Percentiles rank a stretch among this genome's conserved stretches.
phyloP scores from a whole-genome alignment of 768 basidiomycete species.

The Leucocoprinus sp. region DNA sequence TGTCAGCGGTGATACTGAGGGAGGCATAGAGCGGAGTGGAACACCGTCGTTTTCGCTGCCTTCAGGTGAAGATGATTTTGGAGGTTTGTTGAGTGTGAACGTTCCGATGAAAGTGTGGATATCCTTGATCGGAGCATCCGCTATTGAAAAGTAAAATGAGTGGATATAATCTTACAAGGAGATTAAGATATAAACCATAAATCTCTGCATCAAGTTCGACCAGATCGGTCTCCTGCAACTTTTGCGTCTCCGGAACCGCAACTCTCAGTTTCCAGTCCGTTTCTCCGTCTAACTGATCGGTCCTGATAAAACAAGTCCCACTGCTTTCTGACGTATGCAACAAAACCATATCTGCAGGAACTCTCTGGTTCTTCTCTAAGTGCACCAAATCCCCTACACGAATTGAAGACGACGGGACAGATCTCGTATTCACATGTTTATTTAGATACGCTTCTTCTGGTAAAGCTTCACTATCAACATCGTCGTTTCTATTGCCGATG shows the following conservation, averaged over 20 bases:
- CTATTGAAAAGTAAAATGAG: constrained; percentile 27
- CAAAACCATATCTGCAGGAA: constrained; percentile 90
- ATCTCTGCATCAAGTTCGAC: constrained; percentile 80
- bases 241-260: constrained; percentile 79
- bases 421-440: constrained; percentile 50
- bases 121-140: constrained; percentile 93
- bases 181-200: constrained; percentile 50
- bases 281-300: constrained; percentile 97
- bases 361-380: constrained; percentile 94
- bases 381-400: constrained; percentile 87
- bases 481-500: neutral
- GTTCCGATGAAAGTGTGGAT: constrained; percentile 95
- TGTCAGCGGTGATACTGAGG: constrained; percentile 74
- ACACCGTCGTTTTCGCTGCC: constrained; percentile 24
- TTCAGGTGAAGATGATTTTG: constrained; percentile 16
- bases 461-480: constrained; percentile 21
- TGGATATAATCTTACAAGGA: neutral
- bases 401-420: constrained; percentile 81
- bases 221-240: constrained; percentile 42
- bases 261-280: constrained; percentile 98
- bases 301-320: constrained; percentile 95
- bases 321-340: constrained; percentile 81
- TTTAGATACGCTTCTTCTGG: constrained; percentile 35
- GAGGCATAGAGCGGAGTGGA: constrained; percentile 34
- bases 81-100: constrained; percentile 61